Conservation (phyloP, 2,329 filamentous ascomycete species). For the Penicillium hordei region DNA sequence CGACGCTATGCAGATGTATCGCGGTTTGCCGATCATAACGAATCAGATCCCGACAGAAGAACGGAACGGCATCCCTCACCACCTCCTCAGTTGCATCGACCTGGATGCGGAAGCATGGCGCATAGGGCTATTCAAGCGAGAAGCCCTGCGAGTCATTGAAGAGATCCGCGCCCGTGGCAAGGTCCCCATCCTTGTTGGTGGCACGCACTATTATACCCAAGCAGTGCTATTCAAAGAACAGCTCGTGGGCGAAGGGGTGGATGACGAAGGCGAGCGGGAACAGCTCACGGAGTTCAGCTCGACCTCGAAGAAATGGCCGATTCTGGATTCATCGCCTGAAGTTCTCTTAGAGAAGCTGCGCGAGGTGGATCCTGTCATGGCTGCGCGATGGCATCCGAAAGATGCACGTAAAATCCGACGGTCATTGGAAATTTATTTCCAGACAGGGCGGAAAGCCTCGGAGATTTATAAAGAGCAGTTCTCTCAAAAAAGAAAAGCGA, state of each 20-base stretch:
- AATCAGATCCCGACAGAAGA: conserved; percentile 83
- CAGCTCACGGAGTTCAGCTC: conserved; percentile 20
- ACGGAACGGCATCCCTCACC: conserved; percentile 77
- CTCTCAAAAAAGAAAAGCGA: conserved; percentile 25
- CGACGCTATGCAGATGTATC: conserved; percentile 97
- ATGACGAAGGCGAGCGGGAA: conserved; percentile 29
- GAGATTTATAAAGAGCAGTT: conserved; percentile 83
- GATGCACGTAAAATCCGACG: conserved; percentile 86
- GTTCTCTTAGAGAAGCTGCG: conserved; percentile 69
- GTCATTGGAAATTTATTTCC: conserved; percentile 85
- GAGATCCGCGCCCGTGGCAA: conserved; percentile 77
- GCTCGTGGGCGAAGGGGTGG: conserved; percentile 50
- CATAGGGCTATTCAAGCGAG: conserved; percentile 72
- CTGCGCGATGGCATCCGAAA: conserved; percentile 88
- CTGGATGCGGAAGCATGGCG: conserved; percentile 79
- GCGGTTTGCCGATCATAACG: conserved; percentile 87
- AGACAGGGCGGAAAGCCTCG: conserved; percentile 77
- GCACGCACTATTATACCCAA: conserved; percentile 94
- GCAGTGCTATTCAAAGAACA: conserved; percentile 78
- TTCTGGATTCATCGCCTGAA: conserved; percentile 70
- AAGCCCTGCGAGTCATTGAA: conserved; percentile 66
- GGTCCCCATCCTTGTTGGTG: conserved; percentile 86
- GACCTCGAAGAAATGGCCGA: conserved; percentile 57
- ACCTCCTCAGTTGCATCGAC: conserved; percentile 77
- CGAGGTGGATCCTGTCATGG: conserved; percentile 86